Evolutionary conservation across 2,329 filamentous ascomycete genomes (phyloP), one percentile per base, ranked within the genome.

Genomic region (Fusarium nurragi): DNA sequence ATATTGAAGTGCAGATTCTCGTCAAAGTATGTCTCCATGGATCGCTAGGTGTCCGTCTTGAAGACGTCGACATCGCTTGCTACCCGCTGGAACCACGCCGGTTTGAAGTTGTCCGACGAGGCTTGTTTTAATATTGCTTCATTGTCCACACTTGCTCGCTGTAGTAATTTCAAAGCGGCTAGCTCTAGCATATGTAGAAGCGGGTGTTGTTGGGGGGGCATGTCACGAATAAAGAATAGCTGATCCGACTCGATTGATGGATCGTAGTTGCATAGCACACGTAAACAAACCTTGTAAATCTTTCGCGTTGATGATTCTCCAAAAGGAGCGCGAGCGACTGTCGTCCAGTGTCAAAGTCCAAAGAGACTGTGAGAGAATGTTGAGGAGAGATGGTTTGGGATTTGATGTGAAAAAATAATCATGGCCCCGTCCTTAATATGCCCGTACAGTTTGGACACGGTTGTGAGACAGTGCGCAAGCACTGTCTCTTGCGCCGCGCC

Each of bases 141-240:
- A 87, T 78, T 87, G 86, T 88, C 86, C 86, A 88, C 86, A 88
- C 86, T 85, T 86, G 83, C 81, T 76, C 85, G 84, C 80, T 82
- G 80, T 86, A 77, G 79, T 71, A 75, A 73, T n/a, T 73, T 75
- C 78, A 75, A 82, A 79, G 79, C 85, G 86, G 81, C 84, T 87
- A 86, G 86, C 85, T 88, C 86, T 88, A 88, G 86, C 86, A 85
- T 81, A 79, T 80, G 80, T 85, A 78, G 84, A 88, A 88, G 86
- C 84, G 73, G 61, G 54, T 50, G 40, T 57, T 48, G 44, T 25
- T 44, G 26, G 18, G 19, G 37, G 18, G 21, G 25, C 23, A 54
- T n/a, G 38, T 63, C 58, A 57, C 39, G 14, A 18, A 28, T 23
- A 8, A 48, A 21, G n/a, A 36, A 36, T 39, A n/a, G 14, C 23